Evolutionary conservation across 495 filamentous ascomycete genomes (phyloP).

Genomic region (Hamigera avellanea): DNA sequence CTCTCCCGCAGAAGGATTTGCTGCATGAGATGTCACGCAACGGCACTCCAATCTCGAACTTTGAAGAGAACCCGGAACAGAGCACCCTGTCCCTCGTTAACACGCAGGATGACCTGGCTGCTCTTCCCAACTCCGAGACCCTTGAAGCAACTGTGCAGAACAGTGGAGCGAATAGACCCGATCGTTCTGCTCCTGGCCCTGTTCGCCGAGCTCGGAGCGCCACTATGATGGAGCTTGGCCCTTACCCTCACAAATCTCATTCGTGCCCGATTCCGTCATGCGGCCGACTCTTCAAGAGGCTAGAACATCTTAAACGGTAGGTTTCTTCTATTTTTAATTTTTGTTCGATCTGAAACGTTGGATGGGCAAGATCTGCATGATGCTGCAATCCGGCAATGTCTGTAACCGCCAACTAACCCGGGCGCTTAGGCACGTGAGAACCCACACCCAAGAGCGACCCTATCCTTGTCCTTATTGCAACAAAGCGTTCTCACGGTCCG

Average conservation of each 20-base stretch:
- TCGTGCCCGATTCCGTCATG: constrained; percentile 98
- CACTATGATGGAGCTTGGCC: constrained; percentile 90
- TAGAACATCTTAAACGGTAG: constrained; percentile 99
- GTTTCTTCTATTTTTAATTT: constrained; percentile 25
- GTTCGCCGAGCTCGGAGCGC: constrained; percentile 86
- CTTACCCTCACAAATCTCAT: constrained; percentile 94
- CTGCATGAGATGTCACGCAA: constrained; percentile 75
- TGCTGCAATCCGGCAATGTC: constrained; percentile 24
- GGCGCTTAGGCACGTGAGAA: constrained; percentile 81
- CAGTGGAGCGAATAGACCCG: constrained; percentile 47
- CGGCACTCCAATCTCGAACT: constrained; percentile 69
- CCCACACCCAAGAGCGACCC: constrained; percentile 97
- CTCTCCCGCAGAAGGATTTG: constrained; percentile 66
- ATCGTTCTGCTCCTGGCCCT: constrained; percentile 57
- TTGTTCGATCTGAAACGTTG: constrained; percentile 5
- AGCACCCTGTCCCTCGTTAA: constrained; percentile 51
- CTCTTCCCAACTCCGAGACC: constrained; percentile 52
- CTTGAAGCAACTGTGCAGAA: constrained; percentile 44
- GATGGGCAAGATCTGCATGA: constrained; percentile 12
- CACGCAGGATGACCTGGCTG: constrained; percentile 53
- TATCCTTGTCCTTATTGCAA: constrained; percentile 95
- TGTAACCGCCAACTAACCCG: constrained; percentile 47
- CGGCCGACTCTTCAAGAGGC: constrained; percentile 92
- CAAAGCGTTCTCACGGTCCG: constrained; percentile 95
- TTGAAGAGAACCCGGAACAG: constrained; percentile 67